A percentile compares a stretch with the other conserved stretches of the same genome.
phyloP scores from a whole-genome alignment of 208 protist genomes.

The Wallacemonas collosoma region DNA sequence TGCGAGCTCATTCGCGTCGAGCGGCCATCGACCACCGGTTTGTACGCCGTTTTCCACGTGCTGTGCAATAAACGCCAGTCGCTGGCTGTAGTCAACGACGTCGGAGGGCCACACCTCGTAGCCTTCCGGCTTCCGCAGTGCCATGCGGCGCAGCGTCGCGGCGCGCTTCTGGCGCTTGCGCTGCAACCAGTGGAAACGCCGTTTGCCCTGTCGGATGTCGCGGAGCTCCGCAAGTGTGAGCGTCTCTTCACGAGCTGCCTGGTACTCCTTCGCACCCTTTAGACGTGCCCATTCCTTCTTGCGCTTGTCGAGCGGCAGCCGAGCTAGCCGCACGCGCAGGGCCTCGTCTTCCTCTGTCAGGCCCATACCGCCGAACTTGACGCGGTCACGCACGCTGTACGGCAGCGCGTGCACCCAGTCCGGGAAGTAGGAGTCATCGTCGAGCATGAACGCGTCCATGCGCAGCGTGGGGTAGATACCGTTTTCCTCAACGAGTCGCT shows the following conservation, averaged over 20 bases:
- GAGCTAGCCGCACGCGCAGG: constrained; percentile 71
- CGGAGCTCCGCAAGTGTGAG: constrained; percentile 78
- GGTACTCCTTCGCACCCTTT: constrained; percentile 78
- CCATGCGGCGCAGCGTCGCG: constrained; percentile 58
- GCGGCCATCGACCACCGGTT: constrained; percentile 80
- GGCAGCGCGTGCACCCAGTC: constrained; percentile 84
- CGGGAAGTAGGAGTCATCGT: constrained; percentile 85
- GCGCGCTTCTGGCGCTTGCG: constrained; percentile 76
- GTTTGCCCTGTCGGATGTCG: constrained; percentile 73
- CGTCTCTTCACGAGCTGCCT: constrained; percentile 65
- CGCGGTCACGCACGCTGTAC: constrained; percentile 83
- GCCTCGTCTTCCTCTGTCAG: constrained; percentile 90
- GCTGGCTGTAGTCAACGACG: constrained; percentile 80
- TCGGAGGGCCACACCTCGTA: constrained; percentile 75
- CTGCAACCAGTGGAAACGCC: constrained; percentile 87
- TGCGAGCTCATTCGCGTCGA: constrained; percentile 56
- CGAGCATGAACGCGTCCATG: constrained; percentile 89
- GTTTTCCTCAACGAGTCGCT: constrained; percentile 72
- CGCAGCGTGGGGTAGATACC: constrained; percentile 75
- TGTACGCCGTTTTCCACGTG: constrained; percentile 87
- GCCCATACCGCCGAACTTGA: constrained; percentile 87
- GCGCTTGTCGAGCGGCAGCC: constrained; percentile 68
- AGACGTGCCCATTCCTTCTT: constrained; percentile 72
- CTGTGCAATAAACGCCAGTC: constrained; percentile 86
- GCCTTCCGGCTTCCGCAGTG: constrained; percentile 72